phyloP scores from a whole-genome alignment of 805 yeast species.

The Scheffersomyces lignosus region DNA sequence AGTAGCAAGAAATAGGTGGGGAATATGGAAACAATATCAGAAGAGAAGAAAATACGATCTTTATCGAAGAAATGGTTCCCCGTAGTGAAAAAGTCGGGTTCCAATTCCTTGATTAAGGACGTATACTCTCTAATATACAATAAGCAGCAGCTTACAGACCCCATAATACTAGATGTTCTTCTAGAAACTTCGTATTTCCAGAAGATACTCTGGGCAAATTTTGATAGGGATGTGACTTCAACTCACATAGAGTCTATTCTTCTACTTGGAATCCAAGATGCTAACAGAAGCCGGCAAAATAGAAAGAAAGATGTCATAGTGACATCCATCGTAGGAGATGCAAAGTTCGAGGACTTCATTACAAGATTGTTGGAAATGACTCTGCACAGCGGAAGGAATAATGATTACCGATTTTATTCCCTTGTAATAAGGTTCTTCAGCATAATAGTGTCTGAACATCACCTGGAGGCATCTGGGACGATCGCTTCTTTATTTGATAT shows the following conservation, averaged over 20 bases:
- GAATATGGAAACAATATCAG: no score
- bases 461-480: no score
- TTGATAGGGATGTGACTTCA: constrained; percentile 38
- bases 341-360: constrained; percentile 15
- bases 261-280: constrained; percentile 12
- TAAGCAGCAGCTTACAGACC: not conserved
- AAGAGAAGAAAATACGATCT: no score
- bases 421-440: constrained; percentile 12
- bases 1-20: no score
- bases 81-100: constrained; percentile 13
- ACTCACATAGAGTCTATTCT: constrained; percentile 41
- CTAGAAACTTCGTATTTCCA: constrained; percentile 20
- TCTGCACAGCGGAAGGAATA: constrained; percentile 8
- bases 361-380: constrained; percentile 21
- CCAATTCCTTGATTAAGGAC: constrained; percentile 14
- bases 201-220: constrained; percentile 41
- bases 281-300: constrained; percentile 5
- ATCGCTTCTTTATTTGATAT: no score
- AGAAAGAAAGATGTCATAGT: constrained; percentile 5
- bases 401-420: constrained; percentile 15
- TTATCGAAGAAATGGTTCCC: constrained; percentile 20
- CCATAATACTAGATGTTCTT: constrained; percentile 4
- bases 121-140: constrained; percentile 9
- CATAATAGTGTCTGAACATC: no score
- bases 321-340: constrained; percentile 13